Percentiles rank a stretch among this genome's conserved stretches.
These are phyloP conservation scores for Phytophthora hibernalis DNA, from an alignment of 352 stramenopile species.

Conservation along the genomic window DNA sequence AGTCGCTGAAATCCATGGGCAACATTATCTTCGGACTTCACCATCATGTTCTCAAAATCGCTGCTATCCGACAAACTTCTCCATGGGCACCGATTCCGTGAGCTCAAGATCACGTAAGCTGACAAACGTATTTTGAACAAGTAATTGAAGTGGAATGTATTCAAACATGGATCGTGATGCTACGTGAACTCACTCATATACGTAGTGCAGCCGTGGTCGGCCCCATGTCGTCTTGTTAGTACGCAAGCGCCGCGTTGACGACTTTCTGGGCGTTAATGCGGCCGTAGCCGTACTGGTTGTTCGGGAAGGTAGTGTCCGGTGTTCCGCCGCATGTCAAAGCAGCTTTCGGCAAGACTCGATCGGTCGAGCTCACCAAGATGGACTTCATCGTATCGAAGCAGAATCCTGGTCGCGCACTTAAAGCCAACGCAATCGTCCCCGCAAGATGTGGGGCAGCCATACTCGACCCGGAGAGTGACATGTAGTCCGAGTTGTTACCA, in stretches of 20 bases:
- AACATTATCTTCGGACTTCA: no score
- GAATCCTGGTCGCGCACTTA: constrained; percentile 44
- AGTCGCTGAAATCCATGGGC: no score
- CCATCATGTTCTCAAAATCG: no score
- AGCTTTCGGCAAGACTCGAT: constrained; percentile 17
- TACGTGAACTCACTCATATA: constrained; percentile 26
- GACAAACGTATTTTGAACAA: neutral
- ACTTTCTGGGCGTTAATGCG: constrained; percentile 51
- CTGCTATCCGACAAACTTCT: no score
- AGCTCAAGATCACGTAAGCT: constrained; percentile 16
- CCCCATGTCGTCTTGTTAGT: constrained; percentile 9
- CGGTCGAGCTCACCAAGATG: constrained; percentile 28
- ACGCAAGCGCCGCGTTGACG: constrained; percentile 37
- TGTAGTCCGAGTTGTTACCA: constrained; percentile 43
- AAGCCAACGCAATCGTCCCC: constrained; percentile 55
- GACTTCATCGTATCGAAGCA: constrained; percentile 41
- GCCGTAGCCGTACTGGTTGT: constrained; percentile 68
- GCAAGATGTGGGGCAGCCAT: constrained; percentile 62
- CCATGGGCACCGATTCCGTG: no score
- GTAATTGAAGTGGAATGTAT: constrained; percentile 28
- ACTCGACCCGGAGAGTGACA: constrained; percentile 56
- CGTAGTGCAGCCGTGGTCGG: constrained; percentile 3
- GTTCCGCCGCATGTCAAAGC: constrained; percentile 43
- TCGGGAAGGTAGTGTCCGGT: constrained; percentile 43
- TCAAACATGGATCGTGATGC: constrained; percentile 23